Conservation (phyloP, 2,329 filamentous ascomycete species). For the Hypomyces rosellus region DNA sequence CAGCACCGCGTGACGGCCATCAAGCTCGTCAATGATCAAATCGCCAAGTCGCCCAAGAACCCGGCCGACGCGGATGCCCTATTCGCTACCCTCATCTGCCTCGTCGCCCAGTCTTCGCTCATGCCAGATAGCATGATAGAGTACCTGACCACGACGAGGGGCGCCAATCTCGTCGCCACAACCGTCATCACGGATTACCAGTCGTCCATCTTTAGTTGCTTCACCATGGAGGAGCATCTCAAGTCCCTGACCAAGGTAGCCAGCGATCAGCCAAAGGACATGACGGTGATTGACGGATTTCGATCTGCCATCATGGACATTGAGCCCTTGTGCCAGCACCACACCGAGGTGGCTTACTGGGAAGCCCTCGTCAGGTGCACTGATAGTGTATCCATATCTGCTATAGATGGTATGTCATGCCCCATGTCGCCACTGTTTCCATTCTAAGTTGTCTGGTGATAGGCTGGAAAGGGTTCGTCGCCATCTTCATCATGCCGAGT, state of each 20-base stretch:
- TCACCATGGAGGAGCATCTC: slow-evolving; percentile 21
- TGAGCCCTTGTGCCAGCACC: slow-evolving; percentile 13
- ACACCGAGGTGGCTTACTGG: slow-evolving; percentile 16
- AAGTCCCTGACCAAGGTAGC: slow-evolving; percentile 16
- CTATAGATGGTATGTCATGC: slow-evolving; percentile 15
- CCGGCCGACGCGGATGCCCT: slow-evolving; percentile 29
- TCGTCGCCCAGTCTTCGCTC: slow-evolving; percentile 30
- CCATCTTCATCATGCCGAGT: slow-evolving; percentile 17
- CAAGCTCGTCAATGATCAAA: slow-evolving; percentile 27
- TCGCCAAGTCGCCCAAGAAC: slow-evolving; percentile 20
- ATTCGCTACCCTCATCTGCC: slow-evolving; percentile 28
- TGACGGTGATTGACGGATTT: slow-evolving; percentile 16
- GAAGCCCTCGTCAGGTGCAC: slow-evolving; percentile 13
- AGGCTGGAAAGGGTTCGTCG: slow-evolving; percentile 19
- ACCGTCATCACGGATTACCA: slow-evolving; percentile 16
- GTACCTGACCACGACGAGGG: slow-evolving; percentile 30
- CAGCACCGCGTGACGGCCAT: slow-evolving; percentile 31
- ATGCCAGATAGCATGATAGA: slow-evolving; percentile 33
- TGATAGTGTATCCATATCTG: slow-evolving; percentile 10
- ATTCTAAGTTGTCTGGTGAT: neutral
- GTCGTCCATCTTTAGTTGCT: slow-evolving; percentile 18
- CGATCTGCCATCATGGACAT: slow-evolving; percentile 13
- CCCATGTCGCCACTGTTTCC: too few species aligned
- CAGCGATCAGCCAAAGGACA: slow-evolving; percentile 18
- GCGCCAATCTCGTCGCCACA: slow-evolving; percentile 19